Evolutionary conservation across 2,329 filamentous ascomycete genomes (phyloP).

Genomic region (Colletotrichum noveboracense): DNA sequence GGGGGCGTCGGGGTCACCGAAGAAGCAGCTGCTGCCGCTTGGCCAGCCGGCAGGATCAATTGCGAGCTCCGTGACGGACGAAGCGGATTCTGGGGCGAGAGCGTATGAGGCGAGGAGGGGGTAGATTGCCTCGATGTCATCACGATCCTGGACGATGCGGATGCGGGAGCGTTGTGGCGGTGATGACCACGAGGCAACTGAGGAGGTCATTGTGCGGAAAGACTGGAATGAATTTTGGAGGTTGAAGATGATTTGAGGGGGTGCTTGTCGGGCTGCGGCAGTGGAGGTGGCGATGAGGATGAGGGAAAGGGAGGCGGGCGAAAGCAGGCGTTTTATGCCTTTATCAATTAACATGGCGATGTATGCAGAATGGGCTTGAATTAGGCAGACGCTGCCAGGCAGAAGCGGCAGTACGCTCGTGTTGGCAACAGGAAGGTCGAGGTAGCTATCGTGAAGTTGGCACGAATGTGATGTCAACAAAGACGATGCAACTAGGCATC

Average conservation of each 20-base stretch:
- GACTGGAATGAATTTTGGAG: background rate
- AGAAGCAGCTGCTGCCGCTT: background rate
- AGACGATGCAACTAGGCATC: background rate
- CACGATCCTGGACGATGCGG: background rate
- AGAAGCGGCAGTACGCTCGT: fast-evolving
- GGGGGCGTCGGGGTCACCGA: background rate
- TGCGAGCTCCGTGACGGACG: background rate
- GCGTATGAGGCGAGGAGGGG: background rate
- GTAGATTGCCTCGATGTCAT: background rate
- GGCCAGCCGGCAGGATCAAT: background rate
- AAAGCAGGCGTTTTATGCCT: background rate
- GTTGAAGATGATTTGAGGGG: background rate
- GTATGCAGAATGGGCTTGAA: fast-evolving
- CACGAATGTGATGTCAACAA: background rate
- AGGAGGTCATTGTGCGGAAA: background rate
- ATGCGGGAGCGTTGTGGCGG: background rate
- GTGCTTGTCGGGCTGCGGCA: background rate
- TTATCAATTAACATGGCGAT: background rate
- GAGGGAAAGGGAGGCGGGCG: background rate
- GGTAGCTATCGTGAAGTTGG: background rate
- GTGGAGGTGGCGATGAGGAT: background rate
- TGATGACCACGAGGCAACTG: background rate
- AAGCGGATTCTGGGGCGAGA: background rate
- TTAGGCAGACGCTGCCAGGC: background rate
- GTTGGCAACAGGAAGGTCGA: background rate